Evolutionary conservation across 2,329 filamentous ascomycete genomes (phyloP).

Genomic region (Fusarium algeriense): DNA sequence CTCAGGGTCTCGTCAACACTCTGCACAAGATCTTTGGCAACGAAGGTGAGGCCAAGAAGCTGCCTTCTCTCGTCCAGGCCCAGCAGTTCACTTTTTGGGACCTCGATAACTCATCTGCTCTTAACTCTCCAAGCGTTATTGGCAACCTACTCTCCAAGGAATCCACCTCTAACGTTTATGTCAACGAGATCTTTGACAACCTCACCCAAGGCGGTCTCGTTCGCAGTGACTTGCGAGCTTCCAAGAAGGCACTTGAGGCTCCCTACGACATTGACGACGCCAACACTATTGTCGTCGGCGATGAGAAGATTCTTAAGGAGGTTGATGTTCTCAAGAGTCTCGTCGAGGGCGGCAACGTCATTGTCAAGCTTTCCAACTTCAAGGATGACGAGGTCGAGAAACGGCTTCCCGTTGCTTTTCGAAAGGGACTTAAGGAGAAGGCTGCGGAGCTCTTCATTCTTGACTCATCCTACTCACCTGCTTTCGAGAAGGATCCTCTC

Average conservation of each 20-base stretch:
- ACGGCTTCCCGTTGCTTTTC: slow-evolving; percentile 77
- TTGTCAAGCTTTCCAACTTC: slow-evolving; percentile 81
- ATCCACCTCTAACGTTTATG: slow-evolving; percentile 71
- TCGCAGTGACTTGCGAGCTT: slow-evolving; percentile 86
- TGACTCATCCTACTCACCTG: slow-evolving; percentile 76
- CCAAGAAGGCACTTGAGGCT: slow-evolving; percentile 84
- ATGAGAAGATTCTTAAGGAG: slow-evolving; percentile 82
- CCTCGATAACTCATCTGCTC: slow-evolving; percentile 77
- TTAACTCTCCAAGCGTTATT: slow-evolving; percentile 72
- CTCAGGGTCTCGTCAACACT: slow-evolving; percentile 64
- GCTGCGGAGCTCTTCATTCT: slow-evolving; percentile 79
- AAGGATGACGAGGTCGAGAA: slow-evolving; percentile 94
- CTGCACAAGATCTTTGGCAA: slow-evolving; percentile 65
- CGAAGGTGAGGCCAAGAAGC: slow-evolving; percentile 63
- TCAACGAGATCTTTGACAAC: slow-evolving; percentile 74
- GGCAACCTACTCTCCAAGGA: slow-evolving; percentile 76
- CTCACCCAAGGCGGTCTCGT: slow-evolving; percentile 80
- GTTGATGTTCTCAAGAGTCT: slow-evolving; percentile 79
- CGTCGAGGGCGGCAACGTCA: slow-evolving; percentile 77
- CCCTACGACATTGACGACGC: slow-evolving; percentile 85
- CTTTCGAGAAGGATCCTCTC: slow-evolving; percentile 73
- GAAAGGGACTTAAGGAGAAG: slow-evolving; percentile 78
- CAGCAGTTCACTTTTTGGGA: slow-evolving; percentile 97
- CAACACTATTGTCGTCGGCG: slow-evolving; percentile 82
- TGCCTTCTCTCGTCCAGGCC: slow-evolving; percentile 65